phyloP scores from a whole-genome alignment of 129 eudicot genomes.

The Pulicaria dysenterica region DNA sequence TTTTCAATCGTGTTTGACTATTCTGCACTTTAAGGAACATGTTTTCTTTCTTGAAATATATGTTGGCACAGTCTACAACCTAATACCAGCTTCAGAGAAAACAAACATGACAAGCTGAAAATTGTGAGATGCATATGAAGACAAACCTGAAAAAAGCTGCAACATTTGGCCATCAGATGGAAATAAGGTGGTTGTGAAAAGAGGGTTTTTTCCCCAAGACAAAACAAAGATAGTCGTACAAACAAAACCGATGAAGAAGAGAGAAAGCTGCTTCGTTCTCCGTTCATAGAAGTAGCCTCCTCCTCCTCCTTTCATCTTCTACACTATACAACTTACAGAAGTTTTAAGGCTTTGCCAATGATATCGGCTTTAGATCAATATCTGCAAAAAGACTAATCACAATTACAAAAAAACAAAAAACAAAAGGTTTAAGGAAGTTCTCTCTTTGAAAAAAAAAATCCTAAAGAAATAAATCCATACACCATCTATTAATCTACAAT shows the following conservation, averaged over 20 bases:
- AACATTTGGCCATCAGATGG: constrained; percentile 39
- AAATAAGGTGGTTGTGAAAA: constrained; percentile 27
- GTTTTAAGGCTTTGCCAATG: constrained; percentile 6
- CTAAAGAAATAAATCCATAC: too few relatives aligned
- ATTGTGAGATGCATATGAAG: background rate
- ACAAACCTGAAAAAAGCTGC: constrained; percentile 51
- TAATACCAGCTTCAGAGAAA: background rate
- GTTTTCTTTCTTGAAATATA: too few relatives aligned
- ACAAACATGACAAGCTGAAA: background rate
- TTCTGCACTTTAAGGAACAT: too few relatives aligned
- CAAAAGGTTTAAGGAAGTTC: too few relatives aligned
- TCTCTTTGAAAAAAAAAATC: too few relatives aligned
- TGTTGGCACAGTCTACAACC: background rate
- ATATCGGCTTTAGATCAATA: constrained; percentile 3
- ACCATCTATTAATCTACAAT: too few relatives aligned
- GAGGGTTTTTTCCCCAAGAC: constrained; percentile 44
- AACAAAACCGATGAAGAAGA: constrained; percentile 40
- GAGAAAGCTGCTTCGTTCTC: constrained; percentile 41
- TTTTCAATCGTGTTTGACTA: too few relatives aligned
- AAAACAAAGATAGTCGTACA: constrained; percentile 39
- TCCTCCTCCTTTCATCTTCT: constrained; percentile 14
- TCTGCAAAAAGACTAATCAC: constrained; percentile 13
- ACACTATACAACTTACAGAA: background rate
- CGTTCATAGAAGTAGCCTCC: constrained; percentile 36
- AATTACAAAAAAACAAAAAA: background rate